phyloP scores from a whole-genome alignment of 179 eudicot species.

The Spergularia azorica region DNA sequence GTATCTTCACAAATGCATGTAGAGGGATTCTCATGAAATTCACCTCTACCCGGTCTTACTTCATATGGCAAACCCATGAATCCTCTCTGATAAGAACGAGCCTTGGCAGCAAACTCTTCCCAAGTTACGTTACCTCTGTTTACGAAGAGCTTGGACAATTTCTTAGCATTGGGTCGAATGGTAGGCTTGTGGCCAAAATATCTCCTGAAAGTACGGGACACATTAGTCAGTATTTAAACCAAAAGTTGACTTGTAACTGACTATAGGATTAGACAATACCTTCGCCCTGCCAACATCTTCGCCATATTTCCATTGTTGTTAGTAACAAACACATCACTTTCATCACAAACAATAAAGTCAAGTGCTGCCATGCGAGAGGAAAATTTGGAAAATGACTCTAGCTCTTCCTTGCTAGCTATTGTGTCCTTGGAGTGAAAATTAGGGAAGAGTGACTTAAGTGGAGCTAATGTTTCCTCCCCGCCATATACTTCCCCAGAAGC shows the following conservation, averaged over 20 bases:
- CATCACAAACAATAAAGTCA: slow-evolving; percentile 92
- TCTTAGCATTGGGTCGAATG: slow-evolving; percentile 92
- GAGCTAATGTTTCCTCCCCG: slow-evolving; percentile 81
- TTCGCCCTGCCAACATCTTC: slow-evolving; percentile 86
- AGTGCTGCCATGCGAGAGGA: slow-evolving; percentile 98
- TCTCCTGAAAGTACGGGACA: slow-evolving; percentile 57
- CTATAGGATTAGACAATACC: slow-evolving; percentile 39
- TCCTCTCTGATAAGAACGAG: slow-evolving; percentile 66
- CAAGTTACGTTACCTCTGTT: slow-evolving; percentile 69
- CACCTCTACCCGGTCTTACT: slow-evolving; percentile 86
- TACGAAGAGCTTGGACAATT: slow-evolving; percentile 57
- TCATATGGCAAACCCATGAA: slow-evolving; percentile 93
- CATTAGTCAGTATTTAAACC: slow-evolving; percentile 4
- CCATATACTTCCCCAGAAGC: slow-evolving; percentile 97
- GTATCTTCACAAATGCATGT: slow-evolving; percentile 86
- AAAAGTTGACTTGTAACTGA: not conserved
- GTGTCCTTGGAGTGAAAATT: slow-evolving; percentile 86
- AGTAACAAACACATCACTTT: slow-evolving; percentile 88
- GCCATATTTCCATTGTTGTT: slow-evolving; percentile 98
- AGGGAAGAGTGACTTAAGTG: slow-evolving; percentile 81
- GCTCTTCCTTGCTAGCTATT: slow-evolving; percentile 78
- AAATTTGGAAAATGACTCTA: slow-evolving; percentile 61
- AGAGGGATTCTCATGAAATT: slow-evolving; percentile 90
- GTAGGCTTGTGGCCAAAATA: slow-evolving; percentile 96
- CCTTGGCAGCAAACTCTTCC: slow-evolving; percentile 73